Base-by-base conservation (phyloP, 2,329 filamentous ascomycete species). In the Fusarium floridanum region DNA sequence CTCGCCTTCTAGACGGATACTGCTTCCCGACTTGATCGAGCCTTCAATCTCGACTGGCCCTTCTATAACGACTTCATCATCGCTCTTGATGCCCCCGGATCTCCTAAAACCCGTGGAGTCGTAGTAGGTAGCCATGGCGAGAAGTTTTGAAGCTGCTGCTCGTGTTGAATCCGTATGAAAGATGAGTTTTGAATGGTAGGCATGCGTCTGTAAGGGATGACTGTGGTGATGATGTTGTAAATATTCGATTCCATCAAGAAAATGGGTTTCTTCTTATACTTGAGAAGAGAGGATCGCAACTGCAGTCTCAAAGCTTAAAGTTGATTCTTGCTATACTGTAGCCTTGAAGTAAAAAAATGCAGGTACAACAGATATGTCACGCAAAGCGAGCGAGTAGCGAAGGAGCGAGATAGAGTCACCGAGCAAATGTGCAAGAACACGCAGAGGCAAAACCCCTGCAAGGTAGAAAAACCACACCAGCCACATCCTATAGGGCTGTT, bases 21-120 rank as follows among this genome's bases (percentile, higher is more conserved):
- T 83, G 8, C 85, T 83, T 61, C 84, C 85, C 7, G 84, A 85
- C 71, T 84, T 83, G 75, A 89, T 84, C 4, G 84, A 86, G 12
- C 85, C 85, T 27, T 82, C 81, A 22, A 89, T 83, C 67, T 88
- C 85, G 70, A 88, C 79, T 10, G 86, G 86, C 1, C 86, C 86
- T 5, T 79, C 74, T 7, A 88, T 80, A 27, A 81, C 76, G 64
- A 87, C 73, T 39, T 83, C 80, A 17, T 82, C 76, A 39, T 86
- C 85, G 61, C 83, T 86, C 72, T 82, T 83, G 76, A 88, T 84
- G 71, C 82, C 83, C 65, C 81, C 82, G 17, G 81, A 83, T 68
- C 81, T 82, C 63, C 75, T 79, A 62, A 80, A 79, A 32, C 72
- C 64, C 22, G 71, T 75, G 5, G 74, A 77, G 37, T 66, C 67